A percentile compares a stretch with the other conserved stretches of the same genome.
Conservation (phyloP, 176 grass and related monocot genomes). For the Oropetium thomaeum region DNA sequence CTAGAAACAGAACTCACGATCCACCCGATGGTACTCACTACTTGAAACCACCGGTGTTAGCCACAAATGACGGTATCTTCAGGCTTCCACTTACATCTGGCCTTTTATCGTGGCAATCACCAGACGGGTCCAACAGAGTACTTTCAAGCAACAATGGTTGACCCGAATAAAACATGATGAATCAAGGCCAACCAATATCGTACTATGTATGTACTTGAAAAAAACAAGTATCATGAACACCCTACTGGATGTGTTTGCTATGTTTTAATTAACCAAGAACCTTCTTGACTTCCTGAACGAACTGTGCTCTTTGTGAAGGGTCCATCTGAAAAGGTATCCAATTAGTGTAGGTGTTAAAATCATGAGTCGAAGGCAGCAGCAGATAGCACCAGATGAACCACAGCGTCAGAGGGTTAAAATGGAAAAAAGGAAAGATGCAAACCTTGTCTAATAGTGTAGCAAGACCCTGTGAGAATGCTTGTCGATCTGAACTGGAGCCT, state of each 20-base stretch:
- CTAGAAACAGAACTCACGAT: conserved; percentile 17
- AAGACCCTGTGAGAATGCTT: conserved; percentile 71
- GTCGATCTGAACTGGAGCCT: conserved; percentile 53
- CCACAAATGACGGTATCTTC: neutral
- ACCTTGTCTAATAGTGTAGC: conserved; percentile 85
- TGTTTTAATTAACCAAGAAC: conserved; percentile 44
- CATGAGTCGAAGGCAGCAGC: neutral
- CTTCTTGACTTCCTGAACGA: conserved; percentile 66
- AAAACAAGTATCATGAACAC: conserved; percentile 35
- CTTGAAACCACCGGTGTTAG: too few species aligned
- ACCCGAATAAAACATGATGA: conserved; percentile 4
- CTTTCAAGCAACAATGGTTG: conserved; percentile 6
- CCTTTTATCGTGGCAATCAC: conserved; percentile 2
- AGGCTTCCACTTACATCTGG: neutral
- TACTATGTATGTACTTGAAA: conserved; percentile 42
- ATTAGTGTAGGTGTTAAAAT: neutral
- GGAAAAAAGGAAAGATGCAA: conserved; percentile 28
- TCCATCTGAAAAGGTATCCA: conserved; percentile 66
- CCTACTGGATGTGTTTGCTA: conserved; percentile 27
- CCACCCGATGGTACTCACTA: too few species aligned
- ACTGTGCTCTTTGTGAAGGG: conserved; percentile 56
- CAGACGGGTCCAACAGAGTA: neutral
- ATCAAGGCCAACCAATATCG: conserved; percentile 16
- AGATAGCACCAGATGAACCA: neutral
- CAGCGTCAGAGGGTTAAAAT: neutral